These are phyloP conservation scores for Achaetomiella virescens DNA, from an alignment of 495 filamentous ascomycete genomes.

Conservation along the genomic window DNA sequence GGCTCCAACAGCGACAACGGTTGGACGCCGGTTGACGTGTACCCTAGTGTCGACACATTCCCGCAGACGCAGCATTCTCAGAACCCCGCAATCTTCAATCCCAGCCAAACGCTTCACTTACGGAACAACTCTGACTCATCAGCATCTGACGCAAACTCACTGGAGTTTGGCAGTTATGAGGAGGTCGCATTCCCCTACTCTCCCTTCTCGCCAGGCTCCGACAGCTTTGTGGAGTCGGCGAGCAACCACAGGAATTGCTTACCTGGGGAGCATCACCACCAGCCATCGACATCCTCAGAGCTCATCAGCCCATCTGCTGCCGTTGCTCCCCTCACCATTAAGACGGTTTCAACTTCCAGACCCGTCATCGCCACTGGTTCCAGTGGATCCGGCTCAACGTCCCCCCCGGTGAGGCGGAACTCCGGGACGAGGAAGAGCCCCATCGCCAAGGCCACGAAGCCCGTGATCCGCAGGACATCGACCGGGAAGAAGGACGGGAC, in stretches of 20 bases:
- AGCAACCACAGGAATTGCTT: constrained; percentile 47
- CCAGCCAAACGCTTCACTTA: constrained; percentile 75
- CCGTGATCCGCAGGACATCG: constrained; percentile 69
- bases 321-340: constrained; percentile 64
- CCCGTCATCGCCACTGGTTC: constrained; percentile 52
- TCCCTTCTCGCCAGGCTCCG: constrained; percentile 58
- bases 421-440: constrained; percentile 66
- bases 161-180: constrained; percentile 71
- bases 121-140: constrained; percentile 82
- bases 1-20: constrained; percentile 76
- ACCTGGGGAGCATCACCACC: constrained; percentile 42
- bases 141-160: constrained; percentile 58
- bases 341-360: constrained; percentile 49
- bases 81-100: constrained; percentile 72
- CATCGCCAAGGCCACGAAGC: constrained; percentile 70
- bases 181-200: constrained; percentile 68
- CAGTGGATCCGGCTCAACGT: constrained; percentile 56
- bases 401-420: constrained; percentile 58
- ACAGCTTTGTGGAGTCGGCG: constrained; percentile 47
- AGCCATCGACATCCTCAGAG: constrained; percentile 36
- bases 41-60: constrained; percentile 42
- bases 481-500: constrained; percentile 64
- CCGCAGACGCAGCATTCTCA: constrained; percentile 43
- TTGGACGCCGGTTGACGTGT: constrained; percentile 67
- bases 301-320: constrained; percentile 61